Percentiles rank a stretch among this genome's conserved stretches.
These are phyloP conservation scores for Cyclanthera cordifolia DNA, from an alignment of 306 rosid species.

Conservation along the genomic window DNA sequence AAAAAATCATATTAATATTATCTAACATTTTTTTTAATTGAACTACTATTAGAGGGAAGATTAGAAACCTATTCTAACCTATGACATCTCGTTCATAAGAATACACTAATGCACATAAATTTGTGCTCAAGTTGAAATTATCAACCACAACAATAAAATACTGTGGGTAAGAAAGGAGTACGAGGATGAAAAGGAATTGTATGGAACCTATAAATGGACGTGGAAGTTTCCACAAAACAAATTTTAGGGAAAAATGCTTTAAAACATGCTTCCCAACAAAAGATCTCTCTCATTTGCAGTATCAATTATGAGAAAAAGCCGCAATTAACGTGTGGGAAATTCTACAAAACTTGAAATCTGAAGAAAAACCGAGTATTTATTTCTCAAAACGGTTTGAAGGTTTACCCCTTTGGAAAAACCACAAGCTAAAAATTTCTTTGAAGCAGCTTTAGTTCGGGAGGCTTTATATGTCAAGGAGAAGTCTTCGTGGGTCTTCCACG, in stretches of 20 bases:
- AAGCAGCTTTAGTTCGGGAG: background rate
- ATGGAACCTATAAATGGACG: too few relatives aligned
- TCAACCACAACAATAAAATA: too few relatives aligned
- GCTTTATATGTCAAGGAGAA: slow-evolving; percentile 56
- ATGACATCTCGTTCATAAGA: too few relatives aligned
- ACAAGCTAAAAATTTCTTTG: background rate
- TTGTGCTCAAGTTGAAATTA: too few relatives aligned
- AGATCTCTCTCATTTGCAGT: slow-evolving; percentile 10
- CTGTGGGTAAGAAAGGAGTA: too few relatives aligned
- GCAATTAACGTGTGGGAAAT: slow-evolving; percentile 6
- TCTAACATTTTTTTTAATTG: too few relatives aligned
- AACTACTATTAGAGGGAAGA: too few relatives aligned
- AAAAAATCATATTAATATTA: too few relatives aligned
- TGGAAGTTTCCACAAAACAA: slow-evolving; percentile 6
- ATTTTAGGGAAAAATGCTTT: too few relatives aligned
- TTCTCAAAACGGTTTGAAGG: slow-evolving; percentile 11
- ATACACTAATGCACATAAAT: too few relatives aligned
- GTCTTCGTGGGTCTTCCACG: slow-evolving; percentile 71
- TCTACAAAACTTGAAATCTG: slow-evolving; percentile 19
- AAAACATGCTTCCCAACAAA: background rate
- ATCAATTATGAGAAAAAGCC: slow-evolving; percentile 9
- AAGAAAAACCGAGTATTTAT: slow-evolving; percentile 17
- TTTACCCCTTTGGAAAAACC: slow-evolving; percentile 9
- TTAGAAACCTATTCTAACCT: too few relatives aligned
- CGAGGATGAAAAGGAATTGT: too few relatives aligned